A percentile compares a stretch with the other conserved stretches of the same genome.
Evolutionary conservation across 2,329 filamentous ascomycete species (phyloP).

Genomic region (Cucurbitaria berberidis): DNA sequence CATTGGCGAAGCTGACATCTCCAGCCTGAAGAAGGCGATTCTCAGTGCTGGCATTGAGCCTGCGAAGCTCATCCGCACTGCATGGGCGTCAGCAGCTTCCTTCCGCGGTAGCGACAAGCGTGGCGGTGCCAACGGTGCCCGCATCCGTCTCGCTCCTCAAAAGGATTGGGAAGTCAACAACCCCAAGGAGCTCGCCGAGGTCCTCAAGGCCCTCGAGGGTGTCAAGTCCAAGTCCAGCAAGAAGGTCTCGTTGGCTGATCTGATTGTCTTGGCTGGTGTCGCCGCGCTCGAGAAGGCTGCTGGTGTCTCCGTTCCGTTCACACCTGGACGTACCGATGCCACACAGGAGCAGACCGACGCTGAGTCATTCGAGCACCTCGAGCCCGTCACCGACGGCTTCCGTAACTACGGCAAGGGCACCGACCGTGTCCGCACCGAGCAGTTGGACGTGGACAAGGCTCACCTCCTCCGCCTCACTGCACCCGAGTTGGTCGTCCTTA

Average conservation of each 20-base stretch:
- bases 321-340: constrained; percentile 74
- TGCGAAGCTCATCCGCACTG: constrained; percentile 64
- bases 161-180: constrained; percentile 78
- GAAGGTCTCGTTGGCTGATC: constrained; percentile 78
- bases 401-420: constrained; percentile 75
- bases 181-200: constrained; percentile 67
- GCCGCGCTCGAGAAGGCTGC: constrained; percentile 77
- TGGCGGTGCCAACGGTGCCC: constrained; percentile 79
- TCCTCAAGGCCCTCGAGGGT: constrained; percentile 66
- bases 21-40: constrained; percentile 72
- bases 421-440: constrained; percentile 67
- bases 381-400: constrained; percentile 77
- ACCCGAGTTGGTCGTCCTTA: constrained; percentile 72
- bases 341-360: constrained; percentile 74
- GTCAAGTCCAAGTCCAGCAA: constrained; percentile 74
- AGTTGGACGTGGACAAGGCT: constrained; percentile 74
- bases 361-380: constrained; percentile 67
- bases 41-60: constrained; percentile 66
- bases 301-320: constrained; percentile 70
- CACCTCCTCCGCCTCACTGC: constrained; percentile 72
- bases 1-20: constrained; percentile 67
- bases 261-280: constrained; percentile 76
- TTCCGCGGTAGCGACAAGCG: constrained; percentile 73
- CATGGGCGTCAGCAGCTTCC: constrained; percentile 46
- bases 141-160: constrained; percentile 75